Percentiles rank a stretch among this genome's conserved stretches.
Evolutionary conservation across 805 yeast genomes (phyloP).

Genomic region (Sporopachydermia lactativora): DNA sequence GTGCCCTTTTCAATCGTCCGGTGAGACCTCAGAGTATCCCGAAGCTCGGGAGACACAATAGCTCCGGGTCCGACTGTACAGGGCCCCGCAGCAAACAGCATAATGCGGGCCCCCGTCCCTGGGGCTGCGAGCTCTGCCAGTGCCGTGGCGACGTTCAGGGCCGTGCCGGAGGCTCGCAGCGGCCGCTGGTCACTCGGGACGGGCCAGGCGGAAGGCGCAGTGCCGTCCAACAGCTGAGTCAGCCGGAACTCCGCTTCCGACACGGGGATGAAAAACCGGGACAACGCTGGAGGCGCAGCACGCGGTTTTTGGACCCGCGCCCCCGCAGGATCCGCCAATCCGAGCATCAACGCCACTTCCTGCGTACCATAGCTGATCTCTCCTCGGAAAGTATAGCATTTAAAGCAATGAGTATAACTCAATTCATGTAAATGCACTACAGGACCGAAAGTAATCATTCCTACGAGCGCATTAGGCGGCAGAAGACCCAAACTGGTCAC

Average conservation of each 20-base stretch:
- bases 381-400: constrained; percentile 78
- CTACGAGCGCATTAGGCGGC: constrained; percentile 84
- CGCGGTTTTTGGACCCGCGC: constrained; percentile 12
- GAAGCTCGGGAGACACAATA: constrained; percentile 80
- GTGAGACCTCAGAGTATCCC: constrained; percentile 95
- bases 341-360: constrained; percentile 46
- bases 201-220: constrained; percentile 80
- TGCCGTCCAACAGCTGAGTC: constrained; percentile 62
- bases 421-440: constrained; percentile 85
- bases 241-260: constrained; percentile 73
- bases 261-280: constrained; percentile 60
- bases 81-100: constrained; percentile 89
- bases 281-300: constrained; percentile 23
- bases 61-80: constrained; percentile 91
- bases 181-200: constrained; percentile 71
- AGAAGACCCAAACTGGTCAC: constrained; percentile 61
- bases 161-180: constrained; percentile 85
- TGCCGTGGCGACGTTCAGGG: constrained; percentile 71
- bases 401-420: constrained; percentile 52
- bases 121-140: constrained; percentile 72
- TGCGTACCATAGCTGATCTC: constrained; percentile 58
- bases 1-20: constrained; percentile 86
- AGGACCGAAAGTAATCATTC: constrained; percentile 79
- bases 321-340: constrained; percentile 35
- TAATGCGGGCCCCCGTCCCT: constrained; percentile 77